phyloP scores from a whole-genome alignment of 805 yeast species.

The Candida methanosorbosa region DNA sequence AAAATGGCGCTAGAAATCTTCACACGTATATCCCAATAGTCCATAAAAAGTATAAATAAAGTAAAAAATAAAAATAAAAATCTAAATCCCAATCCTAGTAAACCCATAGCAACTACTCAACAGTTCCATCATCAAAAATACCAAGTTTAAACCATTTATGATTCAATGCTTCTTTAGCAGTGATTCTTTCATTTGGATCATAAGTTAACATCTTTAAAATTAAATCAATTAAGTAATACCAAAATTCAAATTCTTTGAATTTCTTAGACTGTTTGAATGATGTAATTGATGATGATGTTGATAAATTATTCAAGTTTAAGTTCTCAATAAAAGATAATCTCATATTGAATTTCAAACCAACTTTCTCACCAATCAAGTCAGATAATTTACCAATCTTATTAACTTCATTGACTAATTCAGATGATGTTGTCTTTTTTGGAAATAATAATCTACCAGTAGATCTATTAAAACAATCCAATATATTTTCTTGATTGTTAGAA shows the following conservation, averaged over 20 bases:
- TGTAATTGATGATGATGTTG: too few relatives aligned
- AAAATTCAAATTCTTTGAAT: conserved; percentile 60
- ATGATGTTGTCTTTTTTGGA: conserved; percentile 28
- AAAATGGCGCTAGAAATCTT: neutral
- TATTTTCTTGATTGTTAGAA: conserved; percentile 9
- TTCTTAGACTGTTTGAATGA: conserved; percentile 14
- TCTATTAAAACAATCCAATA: conserved; percentile 22
- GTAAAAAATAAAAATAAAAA: neutral
- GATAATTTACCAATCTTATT: conserved; percentile 20
- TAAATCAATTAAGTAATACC: conserved; percentile 66
- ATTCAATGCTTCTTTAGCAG: conserved; percentile 44
- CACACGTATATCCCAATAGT: too few relatives aligned
- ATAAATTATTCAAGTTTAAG: too few relatives aligned
- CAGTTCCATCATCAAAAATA: conserved; percentile 45
- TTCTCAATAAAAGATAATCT: conserved; percentile 15
- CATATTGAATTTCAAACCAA: conserved; percentile 20
- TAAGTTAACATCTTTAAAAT: conserved; percentile 39
- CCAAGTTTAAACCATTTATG: conserved; percentile 74
- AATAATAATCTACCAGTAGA: conserved; percentile 21
- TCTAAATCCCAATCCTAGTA: neutral
- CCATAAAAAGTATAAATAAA: neutral
- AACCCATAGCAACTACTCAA: neutral
- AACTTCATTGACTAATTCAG: conserved; percentile 28
- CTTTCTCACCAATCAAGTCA: conserved; percentile 19
- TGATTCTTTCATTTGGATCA: conserved; percentile 41